Evolutionary conservation across 805 yeast species (phyloP).

Genomic region (Nakazawaea holstii): DNA sequence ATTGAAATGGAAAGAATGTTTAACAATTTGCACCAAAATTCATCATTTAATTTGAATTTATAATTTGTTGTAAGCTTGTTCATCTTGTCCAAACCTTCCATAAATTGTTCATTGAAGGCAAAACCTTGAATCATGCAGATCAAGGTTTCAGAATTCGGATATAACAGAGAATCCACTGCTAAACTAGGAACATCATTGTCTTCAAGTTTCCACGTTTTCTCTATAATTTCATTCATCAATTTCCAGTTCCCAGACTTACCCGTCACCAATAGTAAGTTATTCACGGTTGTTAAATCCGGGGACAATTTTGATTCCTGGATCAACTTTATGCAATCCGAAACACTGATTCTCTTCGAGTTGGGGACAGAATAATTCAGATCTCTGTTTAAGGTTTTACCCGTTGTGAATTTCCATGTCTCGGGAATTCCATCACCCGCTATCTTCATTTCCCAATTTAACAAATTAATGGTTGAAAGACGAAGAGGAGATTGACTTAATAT

Average conservation of each 20-base stretch:
- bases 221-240: conserved; percentile 19
- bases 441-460: conserved; percentile 15
- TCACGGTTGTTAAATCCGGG: conserved; percentile 19
- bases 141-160: conserved; percentile 22
- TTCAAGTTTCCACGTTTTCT: conserved; percentile 21
- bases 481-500: not conserved
- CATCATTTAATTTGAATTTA: conserved; percentile 14
- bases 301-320: not conserved
- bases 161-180: conserved; percentile 9
- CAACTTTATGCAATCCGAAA: conserved; percentile 13
- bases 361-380: conserved; percentile 12
- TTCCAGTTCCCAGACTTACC: conserved; percentile 23
- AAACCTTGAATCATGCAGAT: conserved; percentile 24
- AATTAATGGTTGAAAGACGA: not conserved
- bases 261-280: conserved; percentile 21
- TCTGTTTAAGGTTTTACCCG: conserved; percentile 12
- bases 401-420: conserved; percentile 20
- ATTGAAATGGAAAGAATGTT: conserved; percentile 19
- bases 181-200: conserved; percentile 11
- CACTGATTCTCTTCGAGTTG: conserved; percentile 12
- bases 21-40: conserved; percentile 23
- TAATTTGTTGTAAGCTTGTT: conserved; percentile 19
- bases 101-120: conserved; percentile 22
- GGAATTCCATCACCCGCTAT: conserved; percentile 19
- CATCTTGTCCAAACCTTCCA: conserved; percentile 22